These are phyloP conservation scores for Psilocybe cyanescens DNA, from an alignment of 768 basidiomycete species.

Conservation along the genomic window DNA sequence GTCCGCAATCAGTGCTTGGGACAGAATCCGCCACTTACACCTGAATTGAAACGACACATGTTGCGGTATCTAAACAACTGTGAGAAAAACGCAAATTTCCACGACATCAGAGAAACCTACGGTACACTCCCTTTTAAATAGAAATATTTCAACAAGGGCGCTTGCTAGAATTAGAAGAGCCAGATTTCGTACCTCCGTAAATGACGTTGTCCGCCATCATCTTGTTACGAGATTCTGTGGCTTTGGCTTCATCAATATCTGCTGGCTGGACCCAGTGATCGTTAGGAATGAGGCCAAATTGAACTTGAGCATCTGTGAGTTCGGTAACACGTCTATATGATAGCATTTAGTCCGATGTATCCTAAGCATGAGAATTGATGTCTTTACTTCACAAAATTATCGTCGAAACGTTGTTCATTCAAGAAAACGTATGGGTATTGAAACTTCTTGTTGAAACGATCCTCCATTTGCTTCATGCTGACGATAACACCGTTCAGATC, in stretches of 20 bases:
- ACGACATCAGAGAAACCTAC: constrained; percentile 43
- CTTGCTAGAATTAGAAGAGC: neutral
- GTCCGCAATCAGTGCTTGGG: neutral
- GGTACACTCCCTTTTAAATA: constrained; percentile 68
- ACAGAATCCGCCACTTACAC: constrained; percentile 52
- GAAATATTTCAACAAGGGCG: neutral
- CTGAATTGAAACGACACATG: constrained; percentile 97
- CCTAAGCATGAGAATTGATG: constrained; percentile 1
- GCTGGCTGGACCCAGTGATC: constrained; percentile 83
- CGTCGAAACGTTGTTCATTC: constrained; percentile 78
- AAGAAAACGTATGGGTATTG: constrained; percentile 86
- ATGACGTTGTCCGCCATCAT: constrained; percentile 74
- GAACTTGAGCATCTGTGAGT: constrained; percentile 64
- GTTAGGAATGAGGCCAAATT: constrained; percentile 77
- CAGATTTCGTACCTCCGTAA: constrained; percentile 55
- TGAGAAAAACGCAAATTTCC: neutral
- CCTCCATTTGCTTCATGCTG: constrained; percentile 81
- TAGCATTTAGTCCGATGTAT: neutral
- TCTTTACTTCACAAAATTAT: constrained; percentile 68
- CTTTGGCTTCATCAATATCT: constrained; percentile 78
- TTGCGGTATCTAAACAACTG: constrained; percentile 69
- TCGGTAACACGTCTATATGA: constrained; percentile 50
- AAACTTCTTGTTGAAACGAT: constrained; percentile 88
- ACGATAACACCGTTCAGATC: constrained; percentile 62
- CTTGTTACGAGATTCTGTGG: constrained; percentile 59